A percentile compares a stretch with the other conserved stretches of the same genome.
phyloP scores from a whole-genome alignment of 2,329 filamentous ascomycete species.

The Macroventuria anomochaeta region DNA sequence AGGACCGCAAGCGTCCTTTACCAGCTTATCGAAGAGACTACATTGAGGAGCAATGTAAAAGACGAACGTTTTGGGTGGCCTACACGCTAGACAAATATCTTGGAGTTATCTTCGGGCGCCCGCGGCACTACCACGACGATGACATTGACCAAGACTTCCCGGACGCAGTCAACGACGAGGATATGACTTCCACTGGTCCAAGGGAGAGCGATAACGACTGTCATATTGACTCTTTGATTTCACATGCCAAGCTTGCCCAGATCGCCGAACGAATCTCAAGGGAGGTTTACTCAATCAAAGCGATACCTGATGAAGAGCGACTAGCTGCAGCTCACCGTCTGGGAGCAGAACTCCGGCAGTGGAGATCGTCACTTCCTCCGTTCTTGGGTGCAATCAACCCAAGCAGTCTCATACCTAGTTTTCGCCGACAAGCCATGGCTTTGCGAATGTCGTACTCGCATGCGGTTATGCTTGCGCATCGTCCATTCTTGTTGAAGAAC shows the following conservation, averaged over 20 bases:
- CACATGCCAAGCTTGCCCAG: conserved; percentile 52
- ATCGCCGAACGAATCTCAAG: conserved; percentile 41
- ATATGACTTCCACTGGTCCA: conserved; percentile 57
- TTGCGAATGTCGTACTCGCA: conserved; percentile 44
- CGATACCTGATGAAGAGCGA: conserved; percentile 46
- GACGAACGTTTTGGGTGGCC: conserved; percentile 67
- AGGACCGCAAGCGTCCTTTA: conserved; percentile 37
- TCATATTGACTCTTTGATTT: conserved; percentile 58
- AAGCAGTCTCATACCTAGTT: conserved; percentile 55
- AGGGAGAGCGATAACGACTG: conserved; percentile 51
- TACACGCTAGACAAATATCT: conserved; percentile 69
- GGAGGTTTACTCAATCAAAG: conserved; percentile 43
- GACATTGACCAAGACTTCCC: conserved; percentile 69
- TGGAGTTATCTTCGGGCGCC: conserved; percentile 65
- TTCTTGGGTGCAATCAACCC: conserved; percentile 55
- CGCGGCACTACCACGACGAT: conserved; percentile 65
- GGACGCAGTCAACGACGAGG: conserved; percentile 62
- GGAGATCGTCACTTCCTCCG: conserved; percentile 49
- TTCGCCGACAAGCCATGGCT: conserved; percentile 45
- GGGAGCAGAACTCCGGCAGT: conserved; percentile 46
- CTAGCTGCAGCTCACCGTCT: conserved; percentile 50
- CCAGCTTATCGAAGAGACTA: conserved; percentile 45
- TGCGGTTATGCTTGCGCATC: conserved; percentile 45
- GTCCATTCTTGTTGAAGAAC: conserved; percentile 40
- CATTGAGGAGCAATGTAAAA: conserved; percentile 59